A percentile compares a stretch with the other conserved stretches of the same genome.
Evolutionary conservation across 768 basidiomycete genomes (phyloP).

Genomic region (Suillus variegatus): DNA sequence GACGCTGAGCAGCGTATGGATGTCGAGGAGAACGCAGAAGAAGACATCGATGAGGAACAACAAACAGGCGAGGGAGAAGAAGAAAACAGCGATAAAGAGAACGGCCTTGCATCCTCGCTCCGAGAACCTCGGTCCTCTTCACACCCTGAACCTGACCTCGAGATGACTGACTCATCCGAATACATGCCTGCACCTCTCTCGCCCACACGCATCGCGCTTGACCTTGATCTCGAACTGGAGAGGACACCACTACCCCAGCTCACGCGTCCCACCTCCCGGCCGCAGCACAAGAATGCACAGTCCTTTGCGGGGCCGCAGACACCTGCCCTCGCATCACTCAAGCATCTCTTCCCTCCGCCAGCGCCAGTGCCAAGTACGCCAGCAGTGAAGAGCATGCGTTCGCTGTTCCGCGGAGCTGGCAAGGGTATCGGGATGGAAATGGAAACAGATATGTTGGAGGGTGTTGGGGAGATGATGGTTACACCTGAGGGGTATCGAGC

Average conservation of each 20-base stretch:
- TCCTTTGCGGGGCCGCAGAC: conserved; percentile 19
- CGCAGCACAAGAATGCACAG: neutral
- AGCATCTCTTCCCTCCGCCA: conserved; percentile 30
- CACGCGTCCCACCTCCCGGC: neutral
- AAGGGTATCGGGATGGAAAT: conserved; percentile 27
- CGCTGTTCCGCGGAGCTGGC: conserved; percentile 28
- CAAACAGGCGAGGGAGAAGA: conserved; percentile 4
- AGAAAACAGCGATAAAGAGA: conserved; percentile 15
- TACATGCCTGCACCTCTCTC: conserved; percentile 12
- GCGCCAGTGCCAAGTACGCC: conserved; percentile 21
- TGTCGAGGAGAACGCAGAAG: conserved; percentile 38
- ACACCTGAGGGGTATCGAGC: conserved; percentile 29
- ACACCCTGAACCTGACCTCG: neutral
- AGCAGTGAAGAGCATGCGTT: conserved; percentile 31
- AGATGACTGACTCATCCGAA: conserved; percentile 15
- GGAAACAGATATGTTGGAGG: conserved; percentile 25
- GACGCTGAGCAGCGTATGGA: conserved; percentile 35
- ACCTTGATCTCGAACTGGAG: conserved; percentile 4
- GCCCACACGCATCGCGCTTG: neutral
- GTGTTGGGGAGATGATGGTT: conserved; percentile 30
- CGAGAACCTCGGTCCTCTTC: neutral
- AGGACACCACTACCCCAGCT: conserved; percentile 8
- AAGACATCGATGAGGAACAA: conserved; percentile 6
- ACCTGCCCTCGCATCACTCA: conserved; percentile 31
- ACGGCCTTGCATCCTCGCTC: conserved; percentile 5